Evolutionary conservation across 345 rosid species (phyloP), one percentile per base, ranked within the genome.

Genomic region (Brassica carinata): DNA sequence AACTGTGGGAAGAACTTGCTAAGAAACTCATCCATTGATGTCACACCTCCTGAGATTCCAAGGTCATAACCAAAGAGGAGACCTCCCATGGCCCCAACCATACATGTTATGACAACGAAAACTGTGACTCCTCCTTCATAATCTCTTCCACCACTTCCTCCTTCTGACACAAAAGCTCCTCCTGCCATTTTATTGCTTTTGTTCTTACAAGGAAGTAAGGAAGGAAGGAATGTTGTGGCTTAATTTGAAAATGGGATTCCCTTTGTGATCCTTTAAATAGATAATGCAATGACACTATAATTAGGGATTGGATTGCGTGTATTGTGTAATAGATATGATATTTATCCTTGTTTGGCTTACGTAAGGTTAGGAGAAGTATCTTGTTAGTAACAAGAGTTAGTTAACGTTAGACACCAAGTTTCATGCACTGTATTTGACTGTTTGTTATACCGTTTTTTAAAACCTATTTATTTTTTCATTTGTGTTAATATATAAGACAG

Each of bases 1-100:
- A 89, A 88, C 0, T 77, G 48, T 8, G 86, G 89, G 76, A 89
- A 87, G 45, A 89, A 86, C 26, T 75, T 77, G n/a, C 11, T 55
- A 53, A 89, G 74, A 69, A 87, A 87, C 7, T 85, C 76, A 13
- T 77, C 78, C 92, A 89, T 89, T 10, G 92, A 83, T 19, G 92
- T 89, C 69, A 87, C 90, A 1, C 92, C 90, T 71, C 88, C 85
- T 82, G 97, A 92, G 81, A 94, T 94, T 81, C 97, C 97, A 82
- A 92, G 86, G 83, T 94, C 98, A 80, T 94, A 94, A 62, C 96
- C 98, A 26, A 94, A 94, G 72, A 94, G 80, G 13, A 91, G 87
- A 67, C 98, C 96, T 27, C 98, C 96, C 82, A 89, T 76, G 55
- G 96, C 94, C 7, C 94, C 97, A 15, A 88, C 86, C 1, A 23